Evolutionary conservation across 1,284 basidiomycete species (phyloP), one percentile per base, ranked within the genome.

Genomic region (Trichosporon ovoides): DNA sequence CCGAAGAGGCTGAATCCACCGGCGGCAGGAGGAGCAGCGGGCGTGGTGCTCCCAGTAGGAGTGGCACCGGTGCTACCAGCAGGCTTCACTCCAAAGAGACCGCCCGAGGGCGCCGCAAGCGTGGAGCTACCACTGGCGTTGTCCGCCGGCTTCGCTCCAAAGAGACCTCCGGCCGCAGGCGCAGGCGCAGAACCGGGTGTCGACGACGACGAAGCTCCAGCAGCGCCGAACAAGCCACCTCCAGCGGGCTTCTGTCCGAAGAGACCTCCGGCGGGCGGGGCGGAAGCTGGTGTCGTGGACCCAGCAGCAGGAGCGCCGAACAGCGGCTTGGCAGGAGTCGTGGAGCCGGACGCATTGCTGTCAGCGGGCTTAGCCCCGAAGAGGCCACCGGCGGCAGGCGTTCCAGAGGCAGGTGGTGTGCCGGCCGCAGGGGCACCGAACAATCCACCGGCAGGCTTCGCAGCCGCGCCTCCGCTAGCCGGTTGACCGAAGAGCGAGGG

Each of bases 261-360:
- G 19, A 72, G 53, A 5, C 66, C 57, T 3, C 58, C 49, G 12
- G 51, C 52, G 16, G 69, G 68, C 19, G 74, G 71, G 1, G 73
- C 59, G 37, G 68, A 66, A 9, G 72, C 64, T 3, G 71, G 63
- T 3, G 71, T 69, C 7, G 72, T 73, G 2, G 68, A 66, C 22
- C 64, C 46, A 1, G 63, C 59, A 6, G 68, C 68, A 48, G 70
- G 68, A 3, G 68, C 68, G 7, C 70, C 71, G 37, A 75, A 75
- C 10, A 62, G 51, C 5, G 73, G 66, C 61, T 75, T 74, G 2
- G 69, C 53, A 12, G 70, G 70, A 2, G 73, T 71, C 19, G 69
- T 70, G 7, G 73, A 66, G 1, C 66, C 64, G 4, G 59, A 22
- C 22, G 28, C 28, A 31, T 31, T 31, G 28, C 28, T 48, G 3